Percentiles rank a stretch among this genome's conserved stretches.
These are phyloP conservation scores for Podaxis sp. DNA, from an alignment of 768 basidiomycete genomes.

Conservation along the genomic window DNA sequence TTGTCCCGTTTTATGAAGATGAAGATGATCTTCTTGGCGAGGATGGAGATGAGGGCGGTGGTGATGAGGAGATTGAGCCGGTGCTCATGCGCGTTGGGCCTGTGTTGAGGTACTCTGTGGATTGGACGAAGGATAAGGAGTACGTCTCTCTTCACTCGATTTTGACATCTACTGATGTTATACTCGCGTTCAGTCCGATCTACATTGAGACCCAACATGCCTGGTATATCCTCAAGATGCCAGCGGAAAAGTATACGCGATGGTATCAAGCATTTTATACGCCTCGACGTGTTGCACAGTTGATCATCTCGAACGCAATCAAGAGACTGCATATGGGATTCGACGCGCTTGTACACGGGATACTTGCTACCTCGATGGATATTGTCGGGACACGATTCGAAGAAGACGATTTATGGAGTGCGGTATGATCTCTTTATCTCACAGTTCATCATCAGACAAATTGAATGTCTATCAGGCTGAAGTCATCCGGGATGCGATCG, in stretches of 20 bases:
- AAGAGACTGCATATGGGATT: constrained; percentile 26
- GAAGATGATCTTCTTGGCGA: constrained; percentile 47
- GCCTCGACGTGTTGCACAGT: constrained; percentile 46
- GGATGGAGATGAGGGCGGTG: constrained; percentile 62
- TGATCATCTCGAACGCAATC: constrained; percentile 34
- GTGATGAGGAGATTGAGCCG: constrained; percentile 37
- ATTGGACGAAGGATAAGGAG: constrained; percentile 48
- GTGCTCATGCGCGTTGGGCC: constrained; percentile 42
- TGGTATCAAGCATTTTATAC: constrained; percentile 46
- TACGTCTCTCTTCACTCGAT: constrained; percentile 27
- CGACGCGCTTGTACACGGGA: constrained; percentile 27
- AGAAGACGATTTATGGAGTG: constrained; percentile 27
- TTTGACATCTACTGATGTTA: neutral
- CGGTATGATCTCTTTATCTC: constrained; percentile 20
- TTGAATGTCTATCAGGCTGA: constrained; percentile 18
- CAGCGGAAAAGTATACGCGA: constrained; percentile 40
- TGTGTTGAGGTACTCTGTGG: constrained; percentile 44
- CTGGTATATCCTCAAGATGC: constrained; percentile 53
- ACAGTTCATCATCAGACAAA: neutral
- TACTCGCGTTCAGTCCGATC: constrained; percentile 41
- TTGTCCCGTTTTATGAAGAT: constrained; percentile 34
- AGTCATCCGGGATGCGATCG: constrained; percentile 26
- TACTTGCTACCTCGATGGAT: constrained; percentile 28
- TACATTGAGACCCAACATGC: constrained; percentile 63
- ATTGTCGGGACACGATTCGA: constrained; percentile 29